Conservation (phyloP, 352 stramenopile species). For the Pythium periplocum region DNA sequence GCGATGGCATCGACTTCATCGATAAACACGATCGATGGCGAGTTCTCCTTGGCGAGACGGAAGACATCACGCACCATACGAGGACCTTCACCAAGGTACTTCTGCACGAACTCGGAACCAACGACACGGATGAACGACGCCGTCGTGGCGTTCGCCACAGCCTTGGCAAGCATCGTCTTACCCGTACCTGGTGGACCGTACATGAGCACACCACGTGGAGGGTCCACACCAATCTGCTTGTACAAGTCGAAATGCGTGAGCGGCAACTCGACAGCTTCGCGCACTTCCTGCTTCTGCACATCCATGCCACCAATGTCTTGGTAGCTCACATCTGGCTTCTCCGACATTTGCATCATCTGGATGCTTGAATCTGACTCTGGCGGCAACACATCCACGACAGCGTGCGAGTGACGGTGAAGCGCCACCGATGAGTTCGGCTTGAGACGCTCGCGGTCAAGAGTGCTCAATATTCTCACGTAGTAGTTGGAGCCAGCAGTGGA, state of each 20-base stretch:
- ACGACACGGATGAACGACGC: constrained; percentile 98
- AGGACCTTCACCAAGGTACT: constrained; percentile 98
- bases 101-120: constrained; percentile 99
- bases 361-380: constrained; percentile 99
- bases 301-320: constrained; percentile 99
- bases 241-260: constrained; percentile 99
- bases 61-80: constrained; percentile 99
- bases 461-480: constrained; percentile 98
- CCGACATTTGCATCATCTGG: constrained; percentile 98
- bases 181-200: constrained; percentile 95
- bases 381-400: constrained; percentile 98
- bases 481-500: constrained; percentile 98
- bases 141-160: constrained; percentile 98
- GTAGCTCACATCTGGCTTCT: constrained; percentile 96
- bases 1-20: constrained; percentile 99
- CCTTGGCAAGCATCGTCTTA: constrained; percentile 99
- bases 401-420: constrained; percentile 97
- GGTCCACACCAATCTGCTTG: constrained; percentile 99
- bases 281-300: constrained; percentile 98
- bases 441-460: constrained; percentile 97
- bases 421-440: constrained; percentile 99
- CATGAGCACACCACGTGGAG: constrained; percentile 96
- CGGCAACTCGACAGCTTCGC: constrained; percentile 99
- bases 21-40: constrained; percentile 99
- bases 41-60: constrained; percentile 98